Percentiles rank a stretch among this genome's conserved stretches.
Evolutionary conservation across 257 asterid species (phyloP).

Genomic region (Solanum corneliomulleri): DNA sequence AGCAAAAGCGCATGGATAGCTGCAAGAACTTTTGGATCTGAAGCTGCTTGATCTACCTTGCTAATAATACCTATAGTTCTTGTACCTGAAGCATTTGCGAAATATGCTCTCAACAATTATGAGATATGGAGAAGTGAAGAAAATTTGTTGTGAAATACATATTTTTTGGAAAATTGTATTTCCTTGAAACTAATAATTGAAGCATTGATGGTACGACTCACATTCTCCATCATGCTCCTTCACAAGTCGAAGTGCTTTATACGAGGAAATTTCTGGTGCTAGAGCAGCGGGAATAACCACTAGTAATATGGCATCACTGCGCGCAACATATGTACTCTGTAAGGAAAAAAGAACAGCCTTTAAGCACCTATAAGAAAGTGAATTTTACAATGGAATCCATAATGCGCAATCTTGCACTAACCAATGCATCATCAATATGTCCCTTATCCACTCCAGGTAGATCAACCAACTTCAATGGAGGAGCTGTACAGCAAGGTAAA

Average conservation of each 20-base stretch:
- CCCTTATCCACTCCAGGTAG: slow-evolving; percentile 22
- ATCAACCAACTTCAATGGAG: slow-evolving; percentile 21
- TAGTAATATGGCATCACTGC: slow-evolving; percentile 13
- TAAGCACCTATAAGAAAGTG: background rate
- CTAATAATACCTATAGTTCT: slow-evolving; percentile 14
- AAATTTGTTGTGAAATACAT: background rate
- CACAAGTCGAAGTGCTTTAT: slow-evolving; percentile 10
- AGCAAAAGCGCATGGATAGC: slow-evolving; percentile 11
- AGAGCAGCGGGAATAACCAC: slow-evolving; percentile 12
- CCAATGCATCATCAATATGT: slow-evolving; percentile 17
- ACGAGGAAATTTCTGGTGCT: slow-evolving; percentile 12
- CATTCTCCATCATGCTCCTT: slow-evolving; percentile 17
- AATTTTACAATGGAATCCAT: background rate
- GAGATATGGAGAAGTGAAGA: background rate
- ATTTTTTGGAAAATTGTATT: background rate
- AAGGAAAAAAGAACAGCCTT: background rate
- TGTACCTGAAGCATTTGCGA: background rate
- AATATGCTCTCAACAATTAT: background rate
- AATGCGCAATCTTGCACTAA: background rate
- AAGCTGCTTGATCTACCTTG: slow-evolving; percentile 14
- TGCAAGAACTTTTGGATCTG: slow-evolving; percentile 16
- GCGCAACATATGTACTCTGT: slow-evolving; percentile 14
- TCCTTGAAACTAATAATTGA: background rate
- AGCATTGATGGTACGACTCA: background rate
- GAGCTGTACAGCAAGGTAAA: slow-evolving; percentile 8